Evolutionary conservation across 106 monocot genomes (phyloP).

Genomic region (Dendrobium officinale): DNA sequence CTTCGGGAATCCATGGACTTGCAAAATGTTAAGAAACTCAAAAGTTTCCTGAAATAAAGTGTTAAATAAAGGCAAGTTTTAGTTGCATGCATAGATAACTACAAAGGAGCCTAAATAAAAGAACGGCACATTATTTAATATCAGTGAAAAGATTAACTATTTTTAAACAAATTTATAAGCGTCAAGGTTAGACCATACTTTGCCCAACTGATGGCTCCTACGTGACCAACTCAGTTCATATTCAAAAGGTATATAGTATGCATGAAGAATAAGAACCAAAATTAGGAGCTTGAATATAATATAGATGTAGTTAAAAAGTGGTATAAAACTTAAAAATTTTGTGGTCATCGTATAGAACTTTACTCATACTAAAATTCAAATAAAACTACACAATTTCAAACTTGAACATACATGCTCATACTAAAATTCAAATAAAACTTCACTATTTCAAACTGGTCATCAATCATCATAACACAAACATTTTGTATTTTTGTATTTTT

Average conservation of each 20-base stretch:
- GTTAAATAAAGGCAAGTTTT: neutral
- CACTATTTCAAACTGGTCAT: too few relatives aligned
- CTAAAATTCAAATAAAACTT: too few relatives aligned
- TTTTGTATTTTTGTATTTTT: too few relatives aligned
- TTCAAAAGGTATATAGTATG: neutral
- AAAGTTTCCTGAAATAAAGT: slow-evolving; percentile 79
- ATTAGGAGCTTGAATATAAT: neutral
- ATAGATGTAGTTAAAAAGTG: neutral
- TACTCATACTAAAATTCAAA: too few relatives aligned
- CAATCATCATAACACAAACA: too few relatives aligned
- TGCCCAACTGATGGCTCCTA: neutral
- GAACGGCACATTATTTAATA: neutral
- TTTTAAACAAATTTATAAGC: neutral
- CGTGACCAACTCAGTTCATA: neutral
- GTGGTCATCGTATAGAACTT: too few relatives aligned
- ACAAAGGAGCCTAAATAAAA: neutral
- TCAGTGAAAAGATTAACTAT: slow-evolving; percentile 1
- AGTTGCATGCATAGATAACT: neutral
- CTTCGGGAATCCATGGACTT: slow-evolving; percentile 89
- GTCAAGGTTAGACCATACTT: neutral
- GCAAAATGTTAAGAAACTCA: slow-evolving; percentile 96
- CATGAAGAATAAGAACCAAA: neutral
- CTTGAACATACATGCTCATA: too few relatives aligned
- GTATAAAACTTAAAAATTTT: too few relatives aligned
- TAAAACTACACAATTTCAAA: too few relatives aligned